Evolutionary conservation across 2,329 filamentous ascomycete genomes (phyloP), one percentile per base, ranked within the genome.

Genomic region (Hyphodiscus sp.): DNA sequence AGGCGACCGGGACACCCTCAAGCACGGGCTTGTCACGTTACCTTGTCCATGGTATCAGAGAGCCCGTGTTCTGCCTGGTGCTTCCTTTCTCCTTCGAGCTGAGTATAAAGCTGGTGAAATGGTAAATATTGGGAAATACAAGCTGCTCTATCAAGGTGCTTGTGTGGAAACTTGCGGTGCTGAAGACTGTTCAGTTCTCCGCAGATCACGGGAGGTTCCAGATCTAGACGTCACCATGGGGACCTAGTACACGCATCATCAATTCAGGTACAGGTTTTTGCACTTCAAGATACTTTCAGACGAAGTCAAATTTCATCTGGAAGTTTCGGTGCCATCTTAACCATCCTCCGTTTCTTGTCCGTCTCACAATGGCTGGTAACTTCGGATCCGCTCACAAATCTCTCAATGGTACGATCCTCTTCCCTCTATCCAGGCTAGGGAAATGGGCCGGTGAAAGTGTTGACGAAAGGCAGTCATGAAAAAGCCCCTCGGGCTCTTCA

Each of bases 401-500:
- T n/a, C 33, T 38, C 13, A 38, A 38, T 38, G 33, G 16, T 38
- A 38, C n/a, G 16, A 15, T 38, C 11, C 11, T 2, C 4, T 41
- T 54, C 8, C 23, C 8, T 26, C 4, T 26, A 26, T 26, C 23
- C 23, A 26, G 23, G 4, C 23, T 16, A 47, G n/a, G 41, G 11
- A 1, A 13, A 7, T 2, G 16, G 16, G 18, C 13, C 48, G 18
- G 48, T 30, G n/a, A n/a, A 1, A 7, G 38, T 19, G 9, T n/a
- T 16, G 13, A 10, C 30, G 45, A 51, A 19, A n/a, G 5, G 11
- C 61, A 80, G 79, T 83, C 42, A 76, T 82, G 69, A 76, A 76
- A 45, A 75, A 80, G 53, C 80, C 80, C n/a, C 74, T 85, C 15
- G 68, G 75, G 23, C 70, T 79, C 30, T 81, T 83, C 70, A 79